Evolutionary conservation across 2,329 filamentous ascomycete species (phyloP).

Genomic region (Cercospora citrullina): DNA sequence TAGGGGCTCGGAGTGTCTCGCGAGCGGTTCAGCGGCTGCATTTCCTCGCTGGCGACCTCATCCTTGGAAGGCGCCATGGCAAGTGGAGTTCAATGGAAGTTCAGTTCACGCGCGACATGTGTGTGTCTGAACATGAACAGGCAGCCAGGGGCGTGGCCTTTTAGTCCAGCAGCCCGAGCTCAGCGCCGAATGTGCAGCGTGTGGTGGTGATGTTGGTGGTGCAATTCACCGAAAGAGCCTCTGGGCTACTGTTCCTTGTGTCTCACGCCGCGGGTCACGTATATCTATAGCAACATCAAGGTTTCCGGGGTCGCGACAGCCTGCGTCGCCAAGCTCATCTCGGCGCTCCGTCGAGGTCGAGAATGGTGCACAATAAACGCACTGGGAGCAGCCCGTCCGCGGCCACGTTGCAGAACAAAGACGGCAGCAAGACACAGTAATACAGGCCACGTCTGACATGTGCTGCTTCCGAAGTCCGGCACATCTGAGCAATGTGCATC

Average conservation of each 20-base stretch:
- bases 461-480: not conserved
- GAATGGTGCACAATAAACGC: not conserved
- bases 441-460: not conserved
- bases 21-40: conserved; percentile 45
- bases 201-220: not conserved
- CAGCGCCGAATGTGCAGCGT: not conserved
- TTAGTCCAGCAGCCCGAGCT: not conserved
- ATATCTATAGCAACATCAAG: conserved; percentile 17
- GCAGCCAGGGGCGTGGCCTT: not conserved
- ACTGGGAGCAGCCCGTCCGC: not conserved
- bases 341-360: conserved; percentile 6
- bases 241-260: not conserved
- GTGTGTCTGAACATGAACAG: not conserved
- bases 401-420: not conserved
- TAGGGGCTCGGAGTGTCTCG: conserved; percentile 35
- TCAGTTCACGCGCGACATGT: not conserved
- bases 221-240: conserved; percentile 5
- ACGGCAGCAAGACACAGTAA: not conserved
- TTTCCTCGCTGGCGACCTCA: conserved; percentile 43
- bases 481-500: not conserved
- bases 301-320: conserved; percentile 5
- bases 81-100: not conserved
- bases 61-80: conserved; percentile 6
- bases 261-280: not conserved
- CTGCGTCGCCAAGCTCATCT: conserved; percentile 20